Conservation (phyloP, 768 basidiomycete species). For the Flagelloscypha sp. region DNA sequence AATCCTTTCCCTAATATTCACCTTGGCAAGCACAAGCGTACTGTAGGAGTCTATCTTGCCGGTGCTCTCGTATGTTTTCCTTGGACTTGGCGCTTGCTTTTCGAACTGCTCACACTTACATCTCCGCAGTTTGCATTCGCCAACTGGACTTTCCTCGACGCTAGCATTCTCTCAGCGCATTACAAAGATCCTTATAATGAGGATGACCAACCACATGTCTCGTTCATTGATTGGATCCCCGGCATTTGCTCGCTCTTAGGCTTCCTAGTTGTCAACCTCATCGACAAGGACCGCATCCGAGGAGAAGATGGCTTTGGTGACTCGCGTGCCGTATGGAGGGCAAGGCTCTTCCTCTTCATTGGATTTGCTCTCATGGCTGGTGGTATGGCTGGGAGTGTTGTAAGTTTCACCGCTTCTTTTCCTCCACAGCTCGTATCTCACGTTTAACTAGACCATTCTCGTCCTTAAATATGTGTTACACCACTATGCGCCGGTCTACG, state of each 20-base stretch:
- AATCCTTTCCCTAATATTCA: slow-evolving; percentile 75
- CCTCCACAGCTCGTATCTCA: too few species aligned
- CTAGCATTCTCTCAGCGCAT: slow-evolving; percentile 82
- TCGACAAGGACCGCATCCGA: slow-evolving; percentile 86
- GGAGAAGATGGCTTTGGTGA: slow-evolving; percentile 79
- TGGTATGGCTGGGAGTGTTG: slow-evolving; percentile 93
- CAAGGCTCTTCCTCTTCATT: slow-evolving; percentile 83
- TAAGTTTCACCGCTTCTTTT: slow-evolving; percentile 33
- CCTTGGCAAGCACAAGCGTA: slow-evolving; percentile 72
- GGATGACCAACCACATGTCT: slow-evolving; percentile 70
- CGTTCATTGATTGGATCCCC: slow-evolving; percentile 96
- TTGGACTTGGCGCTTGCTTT: slow-evolving; percentile 1
- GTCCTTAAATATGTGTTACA: slow-evolving; percentile 85
- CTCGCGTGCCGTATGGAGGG: slow-evolving; percentile 82
- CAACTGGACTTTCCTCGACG: slow-evolving; percentile 93
- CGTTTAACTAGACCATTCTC: slow-evolving; percentile 59
- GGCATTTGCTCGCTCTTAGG: slow-evolving; percentile 90
- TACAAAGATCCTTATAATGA: slow-evolving; percentile 68
- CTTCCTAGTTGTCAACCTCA: slow-evolving; percentile 85
- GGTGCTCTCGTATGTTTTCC: slow-evolving; percentile 75
- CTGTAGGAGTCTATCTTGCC: slow-evolving; percentile 83
- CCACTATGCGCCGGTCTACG: slow-evolving; percentile 63
- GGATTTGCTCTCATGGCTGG: slow-evolving; percentile 98
- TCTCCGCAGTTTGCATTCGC: slow-evolving; percentile 80
- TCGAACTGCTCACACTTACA: slow-evolving; percentile 4